Evolutionary conservation across 2,329 filamentous ascomycete species (phyloP).

Genomic region (Scedosporium apiospermum): DNA sequence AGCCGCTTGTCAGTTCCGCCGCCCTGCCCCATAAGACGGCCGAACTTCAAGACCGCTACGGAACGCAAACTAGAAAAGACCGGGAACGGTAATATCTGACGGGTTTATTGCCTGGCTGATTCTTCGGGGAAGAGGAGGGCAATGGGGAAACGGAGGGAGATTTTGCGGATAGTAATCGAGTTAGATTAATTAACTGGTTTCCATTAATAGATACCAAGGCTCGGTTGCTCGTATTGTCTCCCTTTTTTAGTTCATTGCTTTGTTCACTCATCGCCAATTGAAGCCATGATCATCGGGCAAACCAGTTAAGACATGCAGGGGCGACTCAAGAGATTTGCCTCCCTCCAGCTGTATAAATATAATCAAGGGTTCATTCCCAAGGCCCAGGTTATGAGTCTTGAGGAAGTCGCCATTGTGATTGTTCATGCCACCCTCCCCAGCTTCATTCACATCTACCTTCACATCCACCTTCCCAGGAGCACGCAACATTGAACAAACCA

Average conservation of each 20-base stretch:
- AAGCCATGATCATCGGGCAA: background rate
- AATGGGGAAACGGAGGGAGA: background rate
- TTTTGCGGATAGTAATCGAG: background rate
- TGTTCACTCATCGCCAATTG: background rate
- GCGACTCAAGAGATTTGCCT: background rate
- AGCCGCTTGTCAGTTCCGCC: background rate
- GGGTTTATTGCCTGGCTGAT: background rate
- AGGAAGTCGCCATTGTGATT: background rate
- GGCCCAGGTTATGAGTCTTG: background rate
- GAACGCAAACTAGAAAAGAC: background rate
- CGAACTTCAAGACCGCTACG: background rate
- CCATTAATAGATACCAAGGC: background rate
- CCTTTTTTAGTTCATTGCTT: background rate
- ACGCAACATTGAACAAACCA: background rate
- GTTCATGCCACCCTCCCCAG: background rate
- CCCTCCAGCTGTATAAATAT: background rate
- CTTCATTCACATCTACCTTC: background rate
- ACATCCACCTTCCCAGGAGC: background rate
- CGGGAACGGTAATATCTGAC: background rate
- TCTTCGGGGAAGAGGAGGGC: background rate
- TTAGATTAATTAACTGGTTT: constrained; percentile 1
- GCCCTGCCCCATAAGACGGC: background rate
- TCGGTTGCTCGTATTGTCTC: background rate
- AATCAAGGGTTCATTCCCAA: background rate
- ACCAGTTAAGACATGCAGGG: background rate